Base-by-base conservation (phyloP, 768 basidiomycete genomes). In the Russula sp. region DNA sequence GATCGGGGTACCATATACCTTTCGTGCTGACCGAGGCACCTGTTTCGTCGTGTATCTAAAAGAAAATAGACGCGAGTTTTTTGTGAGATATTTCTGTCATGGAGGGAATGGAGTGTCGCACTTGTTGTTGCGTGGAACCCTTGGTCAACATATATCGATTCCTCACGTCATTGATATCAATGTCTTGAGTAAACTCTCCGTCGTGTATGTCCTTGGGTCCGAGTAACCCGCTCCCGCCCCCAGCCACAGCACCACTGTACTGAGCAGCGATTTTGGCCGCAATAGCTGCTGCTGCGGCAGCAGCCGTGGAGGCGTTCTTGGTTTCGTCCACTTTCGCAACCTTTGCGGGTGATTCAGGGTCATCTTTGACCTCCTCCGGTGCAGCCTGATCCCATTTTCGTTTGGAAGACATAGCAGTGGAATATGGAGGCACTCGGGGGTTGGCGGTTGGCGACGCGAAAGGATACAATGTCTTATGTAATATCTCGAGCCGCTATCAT, bases 1-100 rank as follows among this genome's bases (percentile, higher is more conserved):
- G 81, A 77, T 98, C 96, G 0, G 96, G 96, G 69, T 97, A 93
- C 96, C 96, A 98, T 5, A 87, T 80, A 22, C 96, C 96, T 76
- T 94, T 93, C 29, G 96, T 98, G 58, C 87, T 86, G 39, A 98
- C 87, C 1, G 90, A 89, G 2, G 92, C 93, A 50, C 95, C 95
- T 0, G 96, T 97, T 51, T 97, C 87, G 59, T 90, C 87, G 64
- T 92, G 79, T 66, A 98, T 91, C 96, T 98, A 32, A 8, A 51
- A 46, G 59, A 56, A 52, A 62, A 59, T 39, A n/a, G 22, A 42
- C 22, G 16, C 9, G 10, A 36, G 2, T 6, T 7, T 7, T 56
- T 42, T 11, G n/a, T 45, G 48, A 34, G 41, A 47, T 7, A 36
- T 34, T 48, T 25, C 14, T 20, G 16, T 39, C 5, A 25, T n/a